Percentiles rank a stretch among this genome's conserved stretches.
These are phyloP conservation scores for Pseudonectria buxi DNA, from an alignment of 2,329 filamentous ascomycete genomes.

Conservation along the genomic window DNA sequence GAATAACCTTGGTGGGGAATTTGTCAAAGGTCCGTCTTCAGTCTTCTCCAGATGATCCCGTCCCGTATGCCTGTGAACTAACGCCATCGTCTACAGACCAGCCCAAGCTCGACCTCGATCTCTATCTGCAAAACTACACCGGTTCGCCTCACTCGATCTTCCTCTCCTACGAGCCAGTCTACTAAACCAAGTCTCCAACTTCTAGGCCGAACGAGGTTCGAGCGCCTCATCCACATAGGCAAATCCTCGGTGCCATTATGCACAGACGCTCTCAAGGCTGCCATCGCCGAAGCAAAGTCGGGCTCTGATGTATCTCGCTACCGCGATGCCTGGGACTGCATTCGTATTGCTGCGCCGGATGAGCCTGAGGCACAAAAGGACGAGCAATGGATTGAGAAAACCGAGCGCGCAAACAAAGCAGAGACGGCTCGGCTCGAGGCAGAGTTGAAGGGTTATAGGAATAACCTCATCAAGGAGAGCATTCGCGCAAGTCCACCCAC, in stretches of 20 bases:
- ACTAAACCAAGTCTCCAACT: constrained; percentile 7
- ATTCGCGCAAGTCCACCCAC: constrained; percentile 57
- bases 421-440: constrained; percentile 72
- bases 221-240: constrained; percentile 78
- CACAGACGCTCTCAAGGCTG: constrained; percentile 72
- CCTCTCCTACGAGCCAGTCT: not conserved
- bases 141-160: constrained; percentile 43
- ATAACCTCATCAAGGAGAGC: constrained; percentile 95
- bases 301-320: constrained; percentile 71
- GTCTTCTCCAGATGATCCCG: constrained; percentile 1
- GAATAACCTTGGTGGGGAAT: constrained; percentile 37
- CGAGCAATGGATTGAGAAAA: constrained; percentile 65
- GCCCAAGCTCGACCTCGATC: constrained; percentile 86
- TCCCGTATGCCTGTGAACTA: constrained; percentile 4
- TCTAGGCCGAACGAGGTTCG: constrained; percentile 70
- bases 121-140: constrained; percentile 83
- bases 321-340: constrained; percentile 56
- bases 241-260: constrained; percentile 68
- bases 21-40: constrained; percentile 39
- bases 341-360: constrained; percentile 56
- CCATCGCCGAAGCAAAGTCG: constrained; percentile 66
- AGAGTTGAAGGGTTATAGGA: constrained; percentile 88
- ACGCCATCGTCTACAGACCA: constrained; percentile 43
- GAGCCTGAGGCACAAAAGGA: constrained; percentile 65
- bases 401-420: constrained; percentile 56